Evolutionary conservation across 2,329 filamentous ascomycete species (phyloP).

Genomic region (Neoscytalidium dimidiatum): DNA sequence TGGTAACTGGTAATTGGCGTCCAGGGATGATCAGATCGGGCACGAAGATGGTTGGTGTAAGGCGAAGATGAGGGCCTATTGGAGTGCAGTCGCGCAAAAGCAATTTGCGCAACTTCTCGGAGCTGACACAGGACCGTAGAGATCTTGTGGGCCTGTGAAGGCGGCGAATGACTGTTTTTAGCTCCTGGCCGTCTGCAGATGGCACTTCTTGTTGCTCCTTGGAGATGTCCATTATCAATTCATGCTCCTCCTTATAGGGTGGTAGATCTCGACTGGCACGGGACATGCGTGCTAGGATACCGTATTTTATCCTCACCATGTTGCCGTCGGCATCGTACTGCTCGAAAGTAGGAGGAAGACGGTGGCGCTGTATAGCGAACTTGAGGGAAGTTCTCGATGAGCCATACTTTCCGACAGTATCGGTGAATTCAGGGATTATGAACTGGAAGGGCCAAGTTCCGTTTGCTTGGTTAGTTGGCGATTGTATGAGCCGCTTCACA

Average conservation of each 20-base stretch:
- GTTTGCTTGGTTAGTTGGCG: slow-evolving; percentile 25
- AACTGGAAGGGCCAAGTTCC: slow-evolving; percentile 40
- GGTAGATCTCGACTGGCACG: neutral
- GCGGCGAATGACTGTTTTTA: slow-evolving; percentile 7
- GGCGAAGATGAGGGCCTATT: neutral
- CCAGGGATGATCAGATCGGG: neutral
- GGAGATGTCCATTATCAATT: slow-evolving; percentile 28
- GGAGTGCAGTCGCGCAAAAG: neutral
- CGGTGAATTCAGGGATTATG: slow-evolving; percentile 34
- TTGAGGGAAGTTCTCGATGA: slow-evolving; percentile 27
- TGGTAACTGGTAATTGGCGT: neutral
- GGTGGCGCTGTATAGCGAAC: slow-evolving; percentile 27
- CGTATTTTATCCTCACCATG: slow-evolving; percentile 30
- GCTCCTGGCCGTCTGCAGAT: slow-evolving; percentile 28
- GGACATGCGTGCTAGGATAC: slow-evolving; percentile 26
- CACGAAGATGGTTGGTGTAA: neutral
- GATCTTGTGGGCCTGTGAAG: neutral
- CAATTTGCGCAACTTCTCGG: neutral
- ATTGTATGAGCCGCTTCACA: neutral
- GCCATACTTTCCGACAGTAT: slow-evolving; percentile 23
- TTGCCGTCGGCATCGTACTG: slow-evolving; percentile 29
- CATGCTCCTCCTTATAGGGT: slow-evolving; percentile 16
- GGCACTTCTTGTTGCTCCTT: slow-evolving; percentile 26
- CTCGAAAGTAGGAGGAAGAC: slow-evolving; percentile 23
- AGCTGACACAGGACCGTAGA: no score